Base-by-base conservation (phyloP, 2,329 filamentous ascomycete species). In the Pestalotiopsis sp. region DNA sequence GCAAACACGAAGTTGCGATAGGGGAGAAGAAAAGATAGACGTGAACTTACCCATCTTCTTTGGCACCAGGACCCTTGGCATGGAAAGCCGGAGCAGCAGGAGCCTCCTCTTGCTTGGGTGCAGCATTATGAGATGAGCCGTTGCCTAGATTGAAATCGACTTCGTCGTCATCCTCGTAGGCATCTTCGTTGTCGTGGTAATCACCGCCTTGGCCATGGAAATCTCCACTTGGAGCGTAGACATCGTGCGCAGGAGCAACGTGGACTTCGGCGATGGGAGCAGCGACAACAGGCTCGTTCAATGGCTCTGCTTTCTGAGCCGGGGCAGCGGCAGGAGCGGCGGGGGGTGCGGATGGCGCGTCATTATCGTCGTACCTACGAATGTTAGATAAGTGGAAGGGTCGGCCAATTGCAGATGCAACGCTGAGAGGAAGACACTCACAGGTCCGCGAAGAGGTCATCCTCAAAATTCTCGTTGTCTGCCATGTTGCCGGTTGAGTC, bases 391-490 rank as follows among this genome's bases (percentile, higher is more conserved):
- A 49, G 39, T 17, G 12, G 3, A 12, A 27, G 38, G 23, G 27
- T 41, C 5, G 9, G 27, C 9, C 5, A 31, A 13, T 12, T 62
- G 14, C 13, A 7, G 31, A 36, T 17, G 17, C 41, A 27, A 3
- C 11, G n/a, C 49, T 52, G 38, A n/a, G n/a, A 25, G 23, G 41
- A 12, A 55, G 58, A 36, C 68, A 87, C 93, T 83, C 85, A 97
- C 94, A 97, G 89, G 83, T 97, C 95, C 76, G 94, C 94, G 81
- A 97, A 97, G 82, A 97, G 92, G 87, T 97, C 94, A 77, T 97
- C 95, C 75, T 97, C 94, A 74, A 94, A 91, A 74, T 93, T 93
- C 77, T 95, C 93, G 66, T 88, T 85, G 76, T 96, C 93, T 62
- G 93, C 90, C 93, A 95, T 96, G 75, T 64, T 86, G 79, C 69